Base-by-base conservation (phyloP, 2,329 filamentous ascomycete genomes). In the Mycosphaerella arachidis region DNA sequence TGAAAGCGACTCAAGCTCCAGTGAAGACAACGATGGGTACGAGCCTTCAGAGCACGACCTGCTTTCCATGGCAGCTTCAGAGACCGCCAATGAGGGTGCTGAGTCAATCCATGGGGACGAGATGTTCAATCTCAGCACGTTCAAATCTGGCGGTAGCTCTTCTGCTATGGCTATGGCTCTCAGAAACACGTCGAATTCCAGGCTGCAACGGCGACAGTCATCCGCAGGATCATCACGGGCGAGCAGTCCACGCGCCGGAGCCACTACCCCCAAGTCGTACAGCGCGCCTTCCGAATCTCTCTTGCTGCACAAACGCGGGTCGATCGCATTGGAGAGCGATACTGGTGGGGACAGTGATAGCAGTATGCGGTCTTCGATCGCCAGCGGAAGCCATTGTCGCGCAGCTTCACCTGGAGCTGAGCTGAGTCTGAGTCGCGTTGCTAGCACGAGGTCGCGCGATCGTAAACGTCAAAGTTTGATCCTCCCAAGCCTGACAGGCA, bases 381-480 rank as follows among this genome's bases (percentile, higher is more conserved):
- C 91, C 53, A 85, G 85, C 10, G 67, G 59, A 7, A 67, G 69
- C 33, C 65, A 69, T 55, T 80, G 86, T 50, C 84, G 92, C 64
- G 92, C 90, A 0, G 92, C 97, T 62, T 99, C 94, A 0, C 94
- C 94, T 1, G 88, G 91, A 20, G 95, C 92, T 5, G 94, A 97
- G 62, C 86, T 92, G 69, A 84, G 86, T 65, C 78, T 96, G 24
- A 84, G 88, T 63, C 84, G 91, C 60, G 86, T 90, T 52, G 86
- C 89, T 33, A 93, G 90, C 71, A 66, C 63, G 18, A 64, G 70
- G 31, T 87, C 89, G 46, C 84, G 89, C 59, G 91, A 95, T 65
- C 87, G 90, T 62, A 92, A 97, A 66, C 86, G 94, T 50, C 87
- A 89, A 68, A 97, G 93, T 71, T 81, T 97, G 58, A 88, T 96